A percentile compares a stretch with the other conserved stretches of the same genome.
phyloP scores from a whole-genome alignment of 352 stramenopile genomes.

The Chrysophaeum taylorii region DNA sequence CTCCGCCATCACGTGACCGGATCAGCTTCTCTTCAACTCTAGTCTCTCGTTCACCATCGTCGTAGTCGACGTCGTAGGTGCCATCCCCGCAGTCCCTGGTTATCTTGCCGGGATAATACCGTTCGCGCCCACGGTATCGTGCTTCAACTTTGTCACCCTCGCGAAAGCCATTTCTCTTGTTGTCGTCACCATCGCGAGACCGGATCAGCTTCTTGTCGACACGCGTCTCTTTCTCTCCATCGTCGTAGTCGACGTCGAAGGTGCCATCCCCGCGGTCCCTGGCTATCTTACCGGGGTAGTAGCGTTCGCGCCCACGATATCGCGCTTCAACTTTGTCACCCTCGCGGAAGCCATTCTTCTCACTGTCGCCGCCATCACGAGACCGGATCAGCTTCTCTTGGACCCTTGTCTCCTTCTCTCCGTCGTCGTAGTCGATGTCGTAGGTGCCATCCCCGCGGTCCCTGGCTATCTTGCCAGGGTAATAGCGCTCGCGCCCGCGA shows the following conservation, averaged over 20 bases:
- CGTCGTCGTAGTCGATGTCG: slow-evolving; percentile 33
- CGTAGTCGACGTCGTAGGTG: slow-evolving; percentile 34
- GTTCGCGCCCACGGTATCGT: slow-evolving; percentile 12
- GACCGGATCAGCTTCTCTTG: slow-evolving; percentile 27
- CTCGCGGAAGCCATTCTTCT: slow-evolving; percentile 26
- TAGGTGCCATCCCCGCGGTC: slow-evolving; percentile 27
- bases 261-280: slow-evolving; percentile 44
- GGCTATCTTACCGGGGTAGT: slow-evolving; percentile 44
- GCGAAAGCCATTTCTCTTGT: slow-evolving; percentile 26
- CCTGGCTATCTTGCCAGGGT: slow-evolving; percentile 19
- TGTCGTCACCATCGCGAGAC: not conserved
- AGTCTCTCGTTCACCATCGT: slow-evolving; percentile 34
- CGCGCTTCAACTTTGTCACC: slow-evolving; percentile 50
- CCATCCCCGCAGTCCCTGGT: slow-evolving; percentile 30
- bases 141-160: slow-evolving; percentile 27
- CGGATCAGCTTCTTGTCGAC: slow-evolving; percentile 19
- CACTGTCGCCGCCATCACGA: not conserved
- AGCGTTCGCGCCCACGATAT: slow-evolving; percentile 45
- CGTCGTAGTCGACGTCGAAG: slow-evolving; percentile 54
- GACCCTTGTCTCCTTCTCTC: slow-evolving; percentile 30
- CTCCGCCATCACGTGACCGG: slow-evolving; percentile 15
- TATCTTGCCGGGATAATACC: slow-evolving; percentile 44
- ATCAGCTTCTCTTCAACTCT: slow-evolving; percentile 20
- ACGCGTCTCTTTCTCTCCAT: slow-evolving; percentile 42
- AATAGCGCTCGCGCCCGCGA: slow-evolving; percentile 20